phyloP scores from a whole-genome alignment of 2,329 filamentous ascomycete species.

The Paecilomyces dactylethromorphus region DNA sequence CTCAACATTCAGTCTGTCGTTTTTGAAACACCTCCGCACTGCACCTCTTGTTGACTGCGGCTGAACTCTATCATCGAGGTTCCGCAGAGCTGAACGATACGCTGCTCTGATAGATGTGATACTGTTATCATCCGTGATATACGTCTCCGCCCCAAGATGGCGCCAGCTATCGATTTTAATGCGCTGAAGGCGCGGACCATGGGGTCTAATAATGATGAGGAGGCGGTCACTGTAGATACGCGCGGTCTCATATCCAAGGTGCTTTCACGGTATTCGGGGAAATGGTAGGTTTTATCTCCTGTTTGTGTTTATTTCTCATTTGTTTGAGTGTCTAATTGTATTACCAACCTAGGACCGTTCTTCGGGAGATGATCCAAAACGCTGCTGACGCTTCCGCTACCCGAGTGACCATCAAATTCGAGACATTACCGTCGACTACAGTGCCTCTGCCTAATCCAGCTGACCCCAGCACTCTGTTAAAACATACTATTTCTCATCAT shows the following conservation, averaged over 20 bases:
- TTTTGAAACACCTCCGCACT: background rate
- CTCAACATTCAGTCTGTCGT: background rate
- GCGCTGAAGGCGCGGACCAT: slow-evolving; percentile 81
- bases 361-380: slow-evolving; percentile 95
- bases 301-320: background rate
- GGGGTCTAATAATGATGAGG: slow-evolving; percentile 79
- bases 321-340: slow-evolving; percentile 9
- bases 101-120: background rate
- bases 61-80: background rate
- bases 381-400: slow-evolving; percentile 94
- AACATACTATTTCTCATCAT: slow-evolving; percentile 77
- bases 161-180: slow-evolving; percentile 60
- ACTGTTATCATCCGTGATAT: background rate
- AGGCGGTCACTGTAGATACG: slow-evolving; percentile 96
- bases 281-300: slow-evolving; percentile 61
- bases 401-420: slow-evolving; percentile 84
- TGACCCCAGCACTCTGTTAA: slow-evolving; percentile 65
- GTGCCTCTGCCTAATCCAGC: slow-evolving; percentile 62
- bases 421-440: slow-evolving; percentile 75
- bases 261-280: slow-evolving; percentile 88
- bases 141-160: slow-evolving; percentile 44
- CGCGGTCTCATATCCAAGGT: slow-evolving; percentile 97
- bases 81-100: background rate
- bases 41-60: background rate
- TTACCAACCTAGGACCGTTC: slow-evolving; percentile 42